Evolutionary conservation across 768 basidiomycete species (phyloP).

Genomic region (Boletus pseudopeckii): DNA sequence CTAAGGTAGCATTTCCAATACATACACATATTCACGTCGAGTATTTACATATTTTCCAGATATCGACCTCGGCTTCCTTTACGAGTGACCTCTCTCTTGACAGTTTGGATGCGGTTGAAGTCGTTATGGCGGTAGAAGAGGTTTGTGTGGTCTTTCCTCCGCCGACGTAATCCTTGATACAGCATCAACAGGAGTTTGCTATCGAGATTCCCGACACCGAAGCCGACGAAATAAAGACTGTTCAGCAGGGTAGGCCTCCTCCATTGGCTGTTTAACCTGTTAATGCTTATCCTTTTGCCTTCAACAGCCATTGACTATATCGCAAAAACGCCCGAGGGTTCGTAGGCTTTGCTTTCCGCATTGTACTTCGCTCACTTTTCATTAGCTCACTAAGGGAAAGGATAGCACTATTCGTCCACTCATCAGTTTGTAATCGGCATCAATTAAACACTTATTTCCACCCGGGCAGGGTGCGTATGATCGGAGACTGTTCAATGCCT

Average conservation of each 20-base stretch:
- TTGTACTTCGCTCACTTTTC: constrained; percentile 12
- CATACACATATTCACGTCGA: constrained; percentile 1
- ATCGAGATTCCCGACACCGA: constrained; percentile 98
- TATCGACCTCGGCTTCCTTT: constrained; percentile 54
- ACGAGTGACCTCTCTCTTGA: constrained; percentile 63
- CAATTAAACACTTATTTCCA: constrained; percentile 14
- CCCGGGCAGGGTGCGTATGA: background rate
- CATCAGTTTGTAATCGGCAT: constrained; percentile 19
- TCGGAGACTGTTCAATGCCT: background rate
- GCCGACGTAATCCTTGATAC: constrained; percentile 1
- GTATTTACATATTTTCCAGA: constrained; percentile 42
- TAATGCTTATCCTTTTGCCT: constrained; percentile 11
- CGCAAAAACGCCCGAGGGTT: constrained; percentile 87
- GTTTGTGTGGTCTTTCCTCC: constrained; percentile 32
- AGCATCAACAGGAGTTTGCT: constrained; percentile 71
- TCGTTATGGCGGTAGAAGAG: constrained; percentile 99
- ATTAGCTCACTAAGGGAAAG: constrained; percentile 44
- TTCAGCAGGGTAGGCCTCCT: constrained; percentile 73
- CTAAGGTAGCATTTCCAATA: constrained; percentile 23
- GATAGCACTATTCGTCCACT: constrained; percentile 6
- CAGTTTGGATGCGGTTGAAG: constrained; percentile 95
- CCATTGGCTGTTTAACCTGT: background rate
- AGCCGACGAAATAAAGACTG: constrained; percentile 90
- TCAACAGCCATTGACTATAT: constrained; percentile 88
- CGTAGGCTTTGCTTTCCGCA: constrained; percentile 17